Base-by-base conservation (phyloP, 2,329 filamentous ascomycete genomes). In the Dactylellina cionopaga region DNA sequence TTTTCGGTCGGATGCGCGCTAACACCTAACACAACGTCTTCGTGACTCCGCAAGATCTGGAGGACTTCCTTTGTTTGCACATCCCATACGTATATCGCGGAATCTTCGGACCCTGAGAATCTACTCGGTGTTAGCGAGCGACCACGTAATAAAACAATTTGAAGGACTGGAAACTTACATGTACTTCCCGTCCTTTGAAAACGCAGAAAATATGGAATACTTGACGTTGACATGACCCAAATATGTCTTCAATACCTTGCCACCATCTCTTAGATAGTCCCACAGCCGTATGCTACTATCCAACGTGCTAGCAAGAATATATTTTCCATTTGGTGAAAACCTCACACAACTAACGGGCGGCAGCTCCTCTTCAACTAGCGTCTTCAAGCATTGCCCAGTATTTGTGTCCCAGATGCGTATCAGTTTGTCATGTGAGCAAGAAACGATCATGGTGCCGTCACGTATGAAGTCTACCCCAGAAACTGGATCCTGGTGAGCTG, bases 341-440 rank as follows among this genome's bases (percentile, higher is more conserved):
- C 90, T 90, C 41, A 98, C 95, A 29, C 90, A 90, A 0, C 91
- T 90, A 5, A 97, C 93, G 13, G 91, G 89, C 0, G 92, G 92
- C 79, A 96, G 96, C 80, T 98, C 95, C 82, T 98, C 95, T 82
- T 98, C 92, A 11, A 99, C 92, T 1, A 99, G 86, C 0, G 95
- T 99, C 55, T 93, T 90, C 25, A 99, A 85, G 80, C 95, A 99
- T 80, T 99, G 95, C 1, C 95, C 95, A 1, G 94, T 97, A 15
- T 89, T 89, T 0, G 94, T 96, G 78, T 99, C 95, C 95, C 95
- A 99, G 74, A 99, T 90, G 64, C 95, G 90, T 75, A 96, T 95
- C 74, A 96, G 81, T 0, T 95, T 95, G 78, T 99, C 95, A 2
- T 91, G 92, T 13, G 92, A 92, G 78, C 95, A 98, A 74, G 91